Percentiles rank a stretch among this genome's conserved stretches.
phyloP scores from a whole-genome alignment of 768 basidiomycete genomes.

The Kondoa subrosea region DNA sequence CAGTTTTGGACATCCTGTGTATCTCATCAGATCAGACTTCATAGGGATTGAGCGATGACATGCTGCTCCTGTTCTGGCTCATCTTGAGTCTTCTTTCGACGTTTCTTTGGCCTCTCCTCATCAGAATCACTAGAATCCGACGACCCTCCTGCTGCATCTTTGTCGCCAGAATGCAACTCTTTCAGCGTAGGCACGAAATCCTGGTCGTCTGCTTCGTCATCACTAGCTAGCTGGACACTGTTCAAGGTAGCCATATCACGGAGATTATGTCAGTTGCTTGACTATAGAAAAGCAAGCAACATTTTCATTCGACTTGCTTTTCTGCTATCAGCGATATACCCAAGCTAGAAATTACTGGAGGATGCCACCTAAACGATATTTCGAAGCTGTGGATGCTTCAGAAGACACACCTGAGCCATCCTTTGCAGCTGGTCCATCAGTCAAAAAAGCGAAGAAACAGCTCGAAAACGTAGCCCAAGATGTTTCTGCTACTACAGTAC shows the following conservation, averaged over 20 bases:
- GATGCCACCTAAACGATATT: background rate
- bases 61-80: background rate
- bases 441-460: background rate
- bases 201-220: conserved; percentile 1
- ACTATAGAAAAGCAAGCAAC: too few relatives aligned
- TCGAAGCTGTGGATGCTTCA: background rate
- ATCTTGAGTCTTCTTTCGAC: background rate
- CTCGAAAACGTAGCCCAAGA: background rate
- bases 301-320: too few relatives aligned
- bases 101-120: background rate
- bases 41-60: background rate
- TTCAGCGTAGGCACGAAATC: background rate
- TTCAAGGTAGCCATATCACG: background rate
- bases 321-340: too few relatives aligned
- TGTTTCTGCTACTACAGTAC: conserved; percentile 46
- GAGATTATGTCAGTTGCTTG: too few relatives aligned
- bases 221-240: background rate
- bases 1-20: conserved; percentile 16
- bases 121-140: conserved; percentile 2
- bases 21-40: background rate
- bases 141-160: background rate
- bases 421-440: background rate
- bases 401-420: background rate
- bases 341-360: too few relatives aligned
- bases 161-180: background rate